phyloP scores from a whole-genome alignment of 805 yeast species.

The Starmerella apicola region DNA sequence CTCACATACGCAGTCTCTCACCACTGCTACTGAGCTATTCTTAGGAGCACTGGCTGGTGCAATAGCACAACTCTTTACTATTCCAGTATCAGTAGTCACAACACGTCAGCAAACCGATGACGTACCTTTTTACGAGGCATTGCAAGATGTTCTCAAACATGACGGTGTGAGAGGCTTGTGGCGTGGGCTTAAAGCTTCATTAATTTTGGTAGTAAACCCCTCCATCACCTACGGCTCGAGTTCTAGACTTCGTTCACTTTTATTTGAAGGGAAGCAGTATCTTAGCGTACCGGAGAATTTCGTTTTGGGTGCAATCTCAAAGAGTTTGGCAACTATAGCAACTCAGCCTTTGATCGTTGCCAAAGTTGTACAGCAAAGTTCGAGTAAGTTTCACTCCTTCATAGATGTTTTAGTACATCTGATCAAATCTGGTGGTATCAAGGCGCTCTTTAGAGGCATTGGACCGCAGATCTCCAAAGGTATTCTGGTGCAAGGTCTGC shows the following conservation, averaged over 20 bases:
- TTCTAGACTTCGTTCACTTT: constrained; percentile 47
- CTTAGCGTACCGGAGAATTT: constrained; percentile 56
- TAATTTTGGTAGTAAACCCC: constrained; percentile 70
- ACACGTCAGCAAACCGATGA: constrained; percentile 38
- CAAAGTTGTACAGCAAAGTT: constrained; percentile 63
- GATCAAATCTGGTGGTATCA: constrained; percentile 49
- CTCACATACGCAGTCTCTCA: constrained; percentile 25
- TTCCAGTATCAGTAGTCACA: constrained; percentile 69
- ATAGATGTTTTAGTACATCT: constrained; percentile 51
- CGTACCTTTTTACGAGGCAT: constrained; percentile 32
- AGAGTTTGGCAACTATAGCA: constrained; percentile 62
- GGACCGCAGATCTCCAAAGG: constrained; percentile 74
- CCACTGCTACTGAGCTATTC: constrained; percentile 55
- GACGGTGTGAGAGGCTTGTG: constrained; percentile 66
- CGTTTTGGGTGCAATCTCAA: constrained; percentile 64
- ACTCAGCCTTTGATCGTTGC: constrained; percentile 81
- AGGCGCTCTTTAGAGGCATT: constrained; percentile 65
- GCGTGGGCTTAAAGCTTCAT: constrained; percentile 71
- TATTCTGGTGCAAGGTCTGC: constrained; percentile 68
- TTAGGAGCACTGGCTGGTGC: constrained; percentile 78
- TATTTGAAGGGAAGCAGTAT: constrained; percentile 32
- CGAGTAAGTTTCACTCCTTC: constrained; percentile 37
- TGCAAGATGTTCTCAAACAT: constrained; percentile 41
- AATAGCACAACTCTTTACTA: constrained; percentile 63
- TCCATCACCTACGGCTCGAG: constrained; percentile 76